Conservation (phyloP, 192 early-diverging fungal genomes). For the Coemansia sp. region DNA sequence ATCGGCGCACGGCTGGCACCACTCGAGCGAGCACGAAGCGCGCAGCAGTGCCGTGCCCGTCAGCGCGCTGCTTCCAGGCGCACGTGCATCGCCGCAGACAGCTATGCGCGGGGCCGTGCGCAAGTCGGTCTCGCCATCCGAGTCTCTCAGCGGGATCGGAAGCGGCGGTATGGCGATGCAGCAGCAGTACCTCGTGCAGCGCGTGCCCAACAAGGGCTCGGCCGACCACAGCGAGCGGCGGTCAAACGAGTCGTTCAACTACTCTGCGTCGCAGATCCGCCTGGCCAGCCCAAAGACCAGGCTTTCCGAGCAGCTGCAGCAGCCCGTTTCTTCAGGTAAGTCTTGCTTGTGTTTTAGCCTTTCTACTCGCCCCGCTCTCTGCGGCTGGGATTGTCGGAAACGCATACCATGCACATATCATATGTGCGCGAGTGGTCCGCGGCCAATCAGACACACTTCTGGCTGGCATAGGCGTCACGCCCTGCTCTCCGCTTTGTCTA, state of each 20-base stretch:
- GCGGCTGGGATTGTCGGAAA: too few species aligned
- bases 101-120: conserved; percentile 9
- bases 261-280: conserved; percentile 32
- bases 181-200: conserved; percentile 43
- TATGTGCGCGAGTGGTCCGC: too few species aligned
- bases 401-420: too few species aligned
- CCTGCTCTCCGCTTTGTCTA: not conserved
- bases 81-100: conserved; percentile 17
- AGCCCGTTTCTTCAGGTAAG: conserved; percentile 31
- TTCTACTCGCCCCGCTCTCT: too few species aligned
- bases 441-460: too few species aligned
- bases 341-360: too few species aligned
- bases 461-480: too few species aligned
- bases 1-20: conserved; percentile 9
- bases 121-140: conserved; percentile 13
- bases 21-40: conserved; percentile 26
- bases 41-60: conserved; percentile 41
- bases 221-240: conserved; percentile 8
- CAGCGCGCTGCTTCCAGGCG: conserved; percentile 39
- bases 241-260: conserved; percentile 4
- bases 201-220: conserved; percentile 7
- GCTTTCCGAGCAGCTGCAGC: conserved; percentile 17
- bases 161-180: conserved; percentile 21
- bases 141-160: conserved; percentile 4
- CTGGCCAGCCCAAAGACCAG: conserved; percentile 38